Evolutionary conservation across 768 basidiomycete genomes (phyloP), one percentile per base, ranked within the genome.

Genomic region (Sarcodon aspratus): DNA sequence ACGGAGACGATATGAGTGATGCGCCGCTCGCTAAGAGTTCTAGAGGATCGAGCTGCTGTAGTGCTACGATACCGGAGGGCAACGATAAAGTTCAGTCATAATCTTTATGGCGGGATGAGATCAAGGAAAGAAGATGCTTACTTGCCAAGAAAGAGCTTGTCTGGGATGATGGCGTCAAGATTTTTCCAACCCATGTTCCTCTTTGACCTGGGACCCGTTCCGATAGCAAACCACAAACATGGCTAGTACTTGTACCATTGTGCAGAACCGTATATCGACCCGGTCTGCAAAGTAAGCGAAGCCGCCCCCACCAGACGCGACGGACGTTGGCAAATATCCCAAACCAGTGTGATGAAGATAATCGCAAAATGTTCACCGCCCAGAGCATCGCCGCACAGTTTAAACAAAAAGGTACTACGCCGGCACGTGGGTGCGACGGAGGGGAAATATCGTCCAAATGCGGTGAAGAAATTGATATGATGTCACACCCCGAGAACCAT

Each of bases 1-100:
- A 85, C 83, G 18, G 83, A 85, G 17, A 86, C 60, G 49, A 86
- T 79, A 63, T 86, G 85, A 7, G 82, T 82, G 54, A 86, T 80
- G 51, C 75, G 75, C 52, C 78, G 77, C 64, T 85, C 82, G 50
- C 75, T 71, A 63, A 86, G 68, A 50, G 81, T 76, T 60, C 83
- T 75, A 21, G 82, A 75, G 27, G 85, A 83, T 53, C 73, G 71
- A 31, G 84, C 84, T 36, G 84, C 80, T 55, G 72, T 67, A 52
- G 85, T 69, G 59, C 84, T 86, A 34, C 15, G 21, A 27, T 27
- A 27, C 21, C 21, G 21, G 21, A 5, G 21, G 5, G 21, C 21
- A 27, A 27, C n/a, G 31, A 12, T 7, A 33, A 18, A 36, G 43
- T 27, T n/a, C 31, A 21, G 15, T 43, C 27, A 17, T 10, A 50